Percentiles rank a stretch among this genome's conserved stretches.
These are phyloP conservation scores for Annona squamosa DNA, from an alignment of 164 flowering plant species.

Conservation along the genomic window DNA sequence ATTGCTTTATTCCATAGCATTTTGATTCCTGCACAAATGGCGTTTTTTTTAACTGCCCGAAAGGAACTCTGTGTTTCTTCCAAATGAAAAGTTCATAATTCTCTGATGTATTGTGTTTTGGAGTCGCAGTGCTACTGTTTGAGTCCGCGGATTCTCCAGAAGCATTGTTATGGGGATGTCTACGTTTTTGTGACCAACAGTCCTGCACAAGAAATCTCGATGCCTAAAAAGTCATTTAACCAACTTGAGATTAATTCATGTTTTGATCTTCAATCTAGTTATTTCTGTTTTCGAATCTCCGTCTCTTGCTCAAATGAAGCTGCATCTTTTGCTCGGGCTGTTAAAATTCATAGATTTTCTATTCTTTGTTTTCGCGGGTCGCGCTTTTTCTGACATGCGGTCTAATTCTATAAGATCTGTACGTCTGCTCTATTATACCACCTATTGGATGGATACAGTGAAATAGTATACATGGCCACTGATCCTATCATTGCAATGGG, in stretches of 20 bases:
- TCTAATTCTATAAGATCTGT: not conserved
- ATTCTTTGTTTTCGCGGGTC: not conserved
- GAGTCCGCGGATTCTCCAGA: not conserved
- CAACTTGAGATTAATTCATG: too few relatives aligned
- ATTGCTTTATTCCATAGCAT: not conserved
- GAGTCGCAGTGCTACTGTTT: not conserved
- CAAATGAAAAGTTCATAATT: too few relatives aligned
- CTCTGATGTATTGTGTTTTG: too few relatives aligned
- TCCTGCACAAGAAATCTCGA: too few relatives aligned
- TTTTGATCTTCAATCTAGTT: not conserved
- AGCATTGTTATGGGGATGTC: too few relatives aligned
- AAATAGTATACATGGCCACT: not conserved
- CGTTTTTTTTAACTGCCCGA: not conserved
- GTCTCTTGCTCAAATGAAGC: not conserved
- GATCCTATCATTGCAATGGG: not conserved
- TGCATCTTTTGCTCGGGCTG: not conserved
- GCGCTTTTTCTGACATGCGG: not conserved
- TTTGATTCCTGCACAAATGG: not conserved
- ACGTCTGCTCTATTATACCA: not conserved
- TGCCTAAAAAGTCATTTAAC: too few relatives aligned
- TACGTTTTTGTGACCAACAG: too few relatives aligned
- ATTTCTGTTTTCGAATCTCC: not conserved
- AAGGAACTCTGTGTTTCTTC: too few relatives aligned
- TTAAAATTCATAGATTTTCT: not conserved
- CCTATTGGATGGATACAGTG: not conserved